Percentiles rank a stretch among this genome's conserved stretches.
phyloP scores from a whole-genome alignment of 805 yeast species.

The Ogataea neopini region DNA sequence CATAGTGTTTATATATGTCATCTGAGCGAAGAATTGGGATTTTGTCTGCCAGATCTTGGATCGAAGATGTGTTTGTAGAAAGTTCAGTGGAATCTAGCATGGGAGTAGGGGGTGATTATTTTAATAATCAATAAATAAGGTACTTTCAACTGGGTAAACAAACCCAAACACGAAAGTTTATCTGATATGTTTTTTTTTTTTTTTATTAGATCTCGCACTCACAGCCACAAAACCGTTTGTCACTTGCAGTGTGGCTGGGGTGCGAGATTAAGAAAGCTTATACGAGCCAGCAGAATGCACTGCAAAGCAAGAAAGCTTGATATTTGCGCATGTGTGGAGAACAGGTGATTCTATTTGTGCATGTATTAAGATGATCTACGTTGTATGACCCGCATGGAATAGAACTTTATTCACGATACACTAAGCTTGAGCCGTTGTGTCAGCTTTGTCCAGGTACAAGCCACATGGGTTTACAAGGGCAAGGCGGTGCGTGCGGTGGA shows the following conservation, averaged over 20 bases:
- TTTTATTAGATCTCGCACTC: not conserved
- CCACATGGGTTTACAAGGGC: too few relatives aligned
- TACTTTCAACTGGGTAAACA: too few relatives aligned
- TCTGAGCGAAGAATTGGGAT: constrained; percentile 23
- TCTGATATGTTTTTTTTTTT: not conserved
- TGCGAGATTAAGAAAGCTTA: not conserved
- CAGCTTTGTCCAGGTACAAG: too few relatives aligned
- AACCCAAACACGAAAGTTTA: constrained; percentile 4
- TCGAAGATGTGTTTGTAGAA: constrained; percentile 18
- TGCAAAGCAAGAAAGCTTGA: not conserved
- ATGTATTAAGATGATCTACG: too few relatives aligned
- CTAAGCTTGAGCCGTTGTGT: too few relatives aligned
- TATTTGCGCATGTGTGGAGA: not conserved
- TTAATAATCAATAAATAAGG: not conserved
- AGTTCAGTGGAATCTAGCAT: constrained; percentile 5
- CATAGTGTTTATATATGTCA: constrained; percentile 19
- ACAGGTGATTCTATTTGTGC: too few relatives aligned
- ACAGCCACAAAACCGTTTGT: constrained; percentile 3
- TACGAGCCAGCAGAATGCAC: not conserved
- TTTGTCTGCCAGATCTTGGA: constrained; percentile 21
- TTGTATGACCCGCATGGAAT: too few relatives aligned
- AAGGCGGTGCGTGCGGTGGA: too few relatives aligned
- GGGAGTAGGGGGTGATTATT: not conserved
- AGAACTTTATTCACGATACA: too few relatives aligned
- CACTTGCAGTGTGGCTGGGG: not conserved